phyloP scores from a whole-genome alignment of 2,329 filamentous ascomycete species.

The Apiospora pterosperma region DNA sequence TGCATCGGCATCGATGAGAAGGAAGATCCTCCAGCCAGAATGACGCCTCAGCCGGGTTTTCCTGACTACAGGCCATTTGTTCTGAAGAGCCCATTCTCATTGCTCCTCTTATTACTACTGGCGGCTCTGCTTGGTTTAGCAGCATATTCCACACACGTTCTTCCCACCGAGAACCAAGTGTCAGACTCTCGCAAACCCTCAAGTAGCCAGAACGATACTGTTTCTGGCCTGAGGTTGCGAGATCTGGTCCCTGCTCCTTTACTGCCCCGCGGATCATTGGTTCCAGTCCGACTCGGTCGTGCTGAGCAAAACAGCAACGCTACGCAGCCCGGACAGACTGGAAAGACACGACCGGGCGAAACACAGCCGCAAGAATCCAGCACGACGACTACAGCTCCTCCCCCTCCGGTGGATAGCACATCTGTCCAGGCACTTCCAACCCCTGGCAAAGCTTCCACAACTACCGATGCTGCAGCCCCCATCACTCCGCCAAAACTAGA shows the following conservation, averaged over 20 bases:
- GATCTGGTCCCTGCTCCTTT: neutral
- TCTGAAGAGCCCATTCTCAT: neutral
- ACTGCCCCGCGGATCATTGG: neutral
- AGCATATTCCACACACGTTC: neutral
- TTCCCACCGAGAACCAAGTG: neutral
- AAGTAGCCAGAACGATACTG: neutral
- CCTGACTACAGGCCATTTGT: constrained; percentile 1
- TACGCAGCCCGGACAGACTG: neutral
- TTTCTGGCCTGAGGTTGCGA: neutral
- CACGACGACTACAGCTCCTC: neutral
- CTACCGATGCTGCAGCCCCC: neutral
- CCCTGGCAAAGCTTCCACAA: neutral
- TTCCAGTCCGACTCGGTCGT: neutral
- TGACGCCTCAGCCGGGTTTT: neutral
- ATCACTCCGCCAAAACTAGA: neutral
- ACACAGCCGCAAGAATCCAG: neutral
- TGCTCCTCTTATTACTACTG: neutral
- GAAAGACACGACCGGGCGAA: neutral
- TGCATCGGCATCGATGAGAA: neutral
- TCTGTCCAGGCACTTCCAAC: neutral
- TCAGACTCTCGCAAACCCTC: neutral
- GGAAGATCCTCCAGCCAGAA: neutral
- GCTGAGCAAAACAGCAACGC: neutral
- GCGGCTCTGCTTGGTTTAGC: neutral
- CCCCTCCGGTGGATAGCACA: neutral